Percentiles rank a stretch among this genome's conserved stretches.
phyloP scores from a whole-genome alignment of 495 filamentous ascomycete species.

The Neurospora cerealis region DNA sequence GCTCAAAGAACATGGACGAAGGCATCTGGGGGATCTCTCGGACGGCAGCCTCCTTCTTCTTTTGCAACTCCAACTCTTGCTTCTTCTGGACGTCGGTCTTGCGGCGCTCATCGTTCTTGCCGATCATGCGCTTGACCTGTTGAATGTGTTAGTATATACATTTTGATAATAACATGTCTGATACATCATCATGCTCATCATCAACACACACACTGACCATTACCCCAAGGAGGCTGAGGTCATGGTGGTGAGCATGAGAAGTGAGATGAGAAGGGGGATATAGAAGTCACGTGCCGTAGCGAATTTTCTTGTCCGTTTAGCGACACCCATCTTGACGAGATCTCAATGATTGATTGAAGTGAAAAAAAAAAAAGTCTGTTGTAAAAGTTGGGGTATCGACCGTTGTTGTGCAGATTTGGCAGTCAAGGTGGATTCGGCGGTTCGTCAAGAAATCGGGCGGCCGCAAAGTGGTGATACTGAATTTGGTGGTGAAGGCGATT shows the following conservation, averaged over 20 bases:
- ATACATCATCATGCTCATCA: not conserved
- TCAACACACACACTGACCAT: not conserved
- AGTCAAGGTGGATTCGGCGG: not conserved
- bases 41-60: conserved; percentile 47
- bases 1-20: conserved; percentile 85
- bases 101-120: conserved; percentile 50
- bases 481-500: not conserved
- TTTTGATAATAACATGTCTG: not conserved
- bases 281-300: conserved; percentile 17
- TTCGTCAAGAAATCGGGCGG: not conserved
- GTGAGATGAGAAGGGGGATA: not conserved
- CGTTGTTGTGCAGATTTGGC: not conserved
- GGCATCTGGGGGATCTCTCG: conserved; percentile 72
- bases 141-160: conserved; percentile 7
- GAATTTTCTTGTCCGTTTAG: conserved; percentile 23
- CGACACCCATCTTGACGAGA: conserved; percentile 20
- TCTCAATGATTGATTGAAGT: not conserved
- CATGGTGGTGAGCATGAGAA: not conserved
- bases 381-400: not conserved
- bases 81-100: conserved; percentile 51
- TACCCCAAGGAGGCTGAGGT: not conserved
- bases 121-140: conserved; percentile 53
- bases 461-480: not conserved
- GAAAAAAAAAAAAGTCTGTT: not conserved
- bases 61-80: conserved; percentile 40